Percentiles rank a stretch among this genome's conserved stretches.
Conservation (phyloP, 2,329 filamentous ascomycete species). For the Daldinia sp. region DNA sequence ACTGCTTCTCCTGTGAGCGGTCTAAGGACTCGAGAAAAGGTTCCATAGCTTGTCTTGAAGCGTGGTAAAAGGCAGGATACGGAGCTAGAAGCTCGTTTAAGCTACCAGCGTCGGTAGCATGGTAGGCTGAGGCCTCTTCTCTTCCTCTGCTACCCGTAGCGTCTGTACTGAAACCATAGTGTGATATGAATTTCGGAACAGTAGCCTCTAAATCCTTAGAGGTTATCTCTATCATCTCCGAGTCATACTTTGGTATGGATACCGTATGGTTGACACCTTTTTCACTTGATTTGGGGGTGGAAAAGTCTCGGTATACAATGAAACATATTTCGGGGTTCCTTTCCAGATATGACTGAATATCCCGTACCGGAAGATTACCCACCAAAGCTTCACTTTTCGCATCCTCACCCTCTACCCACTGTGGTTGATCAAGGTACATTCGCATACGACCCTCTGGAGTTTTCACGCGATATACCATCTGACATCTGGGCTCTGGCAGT, state of each 20-base stretch:
- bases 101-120: not conserved
- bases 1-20: not conserved
- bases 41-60: not conserved
- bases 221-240: not conserved
- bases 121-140: not conserved
- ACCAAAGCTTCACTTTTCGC: not conserved
- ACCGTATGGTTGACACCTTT: not conserved
- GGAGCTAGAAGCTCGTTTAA: not conserved
- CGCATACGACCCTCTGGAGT: not conserved
- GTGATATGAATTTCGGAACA: not conserved
- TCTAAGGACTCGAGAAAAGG: conserved; percentile 2
- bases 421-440: not conserved
- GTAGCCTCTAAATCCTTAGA: not conserved
- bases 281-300: not conserved
- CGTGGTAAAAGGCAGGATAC: conserved; percentile 13
- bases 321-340: not conserved
- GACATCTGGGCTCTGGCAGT: not conserved
- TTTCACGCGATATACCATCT: not conserved
- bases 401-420: not conserved
- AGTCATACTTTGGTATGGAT: not conserved
- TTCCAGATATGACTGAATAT: not conserved
- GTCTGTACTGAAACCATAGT: not conserved
- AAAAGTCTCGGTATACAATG: conserved; percentile 4
- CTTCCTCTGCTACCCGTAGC: not conserved
- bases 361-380: not conserved